Evolutionary conservation across 2,329 filamentous ascomycete genomes (phyloP).

Genomic region (Paraphoma chrysanthemicola): DNA sequence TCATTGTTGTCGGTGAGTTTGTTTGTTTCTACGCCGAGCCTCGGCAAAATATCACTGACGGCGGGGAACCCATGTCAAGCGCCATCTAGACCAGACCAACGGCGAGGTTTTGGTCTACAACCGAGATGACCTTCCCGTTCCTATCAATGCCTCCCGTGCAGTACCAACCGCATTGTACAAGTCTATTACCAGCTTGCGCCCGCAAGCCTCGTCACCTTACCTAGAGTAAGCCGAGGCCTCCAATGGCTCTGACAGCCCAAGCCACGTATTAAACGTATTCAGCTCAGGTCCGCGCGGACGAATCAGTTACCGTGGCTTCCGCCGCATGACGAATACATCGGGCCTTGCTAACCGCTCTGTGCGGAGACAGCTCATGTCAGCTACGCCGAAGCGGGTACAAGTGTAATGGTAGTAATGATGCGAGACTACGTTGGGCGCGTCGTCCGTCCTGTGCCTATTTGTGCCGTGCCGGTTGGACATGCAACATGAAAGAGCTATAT

Average conservation of each 20-base stretch:
- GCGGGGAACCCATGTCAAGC: neutral
- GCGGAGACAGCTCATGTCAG: neutral
- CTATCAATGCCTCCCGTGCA: neutral
- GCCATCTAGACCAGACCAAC: neutral
- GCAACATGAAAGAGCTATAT: neutral
- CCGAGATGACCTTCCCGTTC: slow-evolving; percentile 11
- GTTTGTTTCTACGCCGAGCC: neutral
- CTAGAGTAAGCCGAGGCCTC: neutral
- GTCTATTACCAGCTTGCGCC: slow-evolving; percentile 2
- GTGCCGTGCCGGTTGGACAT: slow-evolving; percentile 1
- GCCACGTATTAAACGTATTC: slow-evolving; percentile 8
- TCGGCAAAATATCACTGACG: neutral
- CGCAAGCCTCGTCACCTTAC: neutral
- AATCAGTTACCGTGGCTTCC: slow-evolving; percentile 10
- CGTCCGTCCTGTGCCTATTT: slow-evolving; percentile 1
- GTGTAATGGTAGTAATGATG: slow-evolving; percentile 3
- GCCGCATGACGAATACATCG: slow-evolving; percentile 6
- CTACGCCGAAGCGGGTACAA: neutral
- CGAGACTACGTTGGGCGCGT: neutral
- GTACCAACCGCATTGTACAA: slow-evolving; percentile 1
- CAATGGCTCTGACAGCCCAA: neutral
- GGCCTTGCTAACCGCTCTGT: neutral
- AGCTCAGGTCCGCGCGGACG: slow-evolving; percentile 7
- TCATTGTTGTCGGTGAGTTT: neutral
- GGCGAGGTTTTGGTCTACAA: neutral